phyloP scores from a whole-genome alignment of 1,284 basidiomycete genomes.

The Apiotrichum veenhuisii region DNA sequence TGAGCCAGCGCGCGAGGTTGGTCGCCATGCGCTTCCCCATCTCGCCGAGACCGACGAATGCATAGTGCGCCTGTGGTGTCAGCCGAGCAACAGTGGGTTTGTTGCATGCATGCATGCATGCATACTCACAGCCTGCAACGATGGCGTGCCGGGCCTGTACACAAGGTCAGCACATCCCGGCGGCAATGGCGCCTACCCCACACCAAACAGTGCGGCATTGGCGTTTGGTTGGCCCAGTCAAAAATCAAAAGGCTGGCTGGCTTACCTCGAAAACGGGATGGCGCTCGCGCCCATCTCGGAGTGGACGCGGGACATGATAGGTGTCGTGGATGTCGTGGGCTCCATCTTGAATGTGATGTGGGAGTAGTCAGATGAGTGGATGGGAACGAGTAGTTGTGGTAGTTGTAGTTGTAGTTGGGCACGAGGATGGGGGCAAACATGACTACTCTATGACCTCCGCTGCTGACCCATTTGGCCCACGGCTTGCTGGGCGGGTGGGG shows the following conservation, averaged over 20 bases:
- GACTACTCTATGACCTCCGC: no score
- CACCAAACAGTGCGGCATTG: no score
- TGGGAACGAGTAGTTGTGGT: no score
- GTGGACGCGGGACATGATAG: conserved; percentile 1
- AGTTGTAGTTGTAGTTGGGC: no score
- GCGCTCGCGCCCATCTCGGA: conserved; percentile 15
- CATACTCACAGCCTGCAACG: background rate
- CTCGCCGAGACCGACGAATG: conserved; percentile 48
- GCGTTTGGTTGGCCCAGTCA: no score
- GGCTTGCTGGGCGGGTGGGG: no score
- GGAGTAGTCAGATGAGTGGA: no score
- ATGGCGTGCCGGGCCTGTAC: background rate
- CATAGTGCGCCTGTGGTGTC: conserved; percentile 29
- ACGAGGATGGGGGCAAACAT: no score
- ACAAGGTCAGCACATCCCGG: background rate
- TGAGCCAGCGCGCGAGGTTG: conserved; percentile 41
- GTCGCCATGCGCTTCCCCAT: conserved; percentile 49
- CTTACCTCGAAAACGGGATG: conserved; percentile 47
- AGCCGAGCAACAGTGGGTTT: background rate
- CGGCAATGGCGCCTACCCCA: no score
- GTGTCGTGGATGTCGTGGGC: background rate
- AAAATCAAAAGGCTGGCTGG: no score
- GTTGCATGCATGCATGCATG: background rate
- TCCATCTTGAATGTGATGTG: background rate
- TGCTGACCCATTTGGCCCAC: no score